Base-by-base conservation (phyloP, 768 basidiomycete genomes). In the Naganishia onofrii region DNA sequence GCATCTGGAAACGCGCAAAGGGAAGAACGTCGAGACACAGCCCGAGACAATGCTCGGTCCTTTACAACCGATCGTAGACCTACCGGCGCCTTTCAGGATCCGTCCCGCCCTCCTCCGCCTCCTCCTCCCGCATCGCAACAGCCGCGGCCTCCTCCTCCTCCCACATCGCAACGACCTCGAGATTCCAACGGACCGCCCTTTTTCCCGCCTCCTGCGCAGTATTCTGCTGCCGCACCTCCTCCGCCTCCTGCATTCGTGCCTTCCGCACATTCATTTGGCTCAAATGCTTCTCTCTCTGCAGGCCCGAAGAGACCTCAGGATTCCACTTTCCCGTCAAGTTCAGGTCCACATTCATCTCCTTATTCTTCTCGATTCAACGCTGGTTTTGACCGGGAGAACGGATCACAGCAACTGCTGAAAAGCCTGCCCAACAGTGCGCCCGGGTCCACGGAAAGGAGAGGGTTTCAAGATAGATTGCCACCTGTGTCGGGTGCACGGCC, bases 141-240 rank as follows among this genome's bases (percentile, higher is more conserved):
- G 1, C n/a, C 23, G n/a, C 48, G 54, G n/a, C 23, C 48, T 3
- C 23, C 23, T 12, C 21, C 48, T 23, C 48, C 48, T 21, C 54
- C 15, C 54, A 29, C 54, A 19, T 56, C 21, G 48, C 48, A 51
- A 51, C 48, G 3, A 4, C n/a, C 23, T 51, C 48, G 54, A 56
- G 7, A 19, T n/a, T n/a, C 31, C 10, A 15, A 36, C 29, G n/a
- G 32, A 3, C 57, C 57, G n/a, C 57, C 57, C 15, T 23, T 23
- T 31, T 36, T 58, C 32, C 57, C 57, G 57, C 57, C 57, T 58
- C 57, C 57, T 36, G 7, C 57, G 3, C 57, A 58, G 10, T 38
- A 38, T 34, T 32, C 57, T 8, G 34, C 34, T n/a, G 34, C 28
- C 3, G 57, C 57, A 15, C 57, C 57, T 34, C 57, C 57, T 6